Percentiles rank a stretch among this genome's conserved stretches.
These are phyloP conservation scores for Kazachstania taianensis DNA, from an alignment of 805 yeast genomes.

Conservation along the genomic window DNA sequence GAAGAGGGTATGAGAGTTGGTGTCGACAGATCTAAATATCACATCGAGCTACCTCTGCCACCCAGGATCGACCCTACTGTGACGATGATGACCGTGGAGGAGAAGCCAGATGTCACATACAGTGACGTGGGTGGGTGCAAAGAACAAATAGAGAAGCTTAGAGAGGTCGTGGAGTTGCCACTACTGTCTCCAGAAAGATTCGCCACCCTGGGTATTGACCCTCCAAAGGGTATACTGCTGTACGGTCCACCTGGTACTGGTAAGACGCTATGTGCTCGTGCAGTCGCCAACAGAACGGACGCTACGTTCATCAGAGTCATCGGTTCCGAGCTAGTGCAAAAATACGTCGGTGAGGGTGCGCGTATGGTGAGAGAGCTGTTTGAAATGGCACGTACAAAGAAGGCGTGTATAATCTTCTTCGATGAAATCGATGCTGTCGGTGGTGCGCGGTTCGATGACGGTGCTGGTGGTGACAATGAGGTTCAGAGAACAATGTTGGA, in stretches of 20 bases:
- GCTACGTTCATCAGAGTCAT: conserved; percentile 97
- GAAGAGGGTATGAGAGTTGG: conserved; percentile 99
- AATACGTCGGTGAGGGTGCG: conserved; percentile 99
- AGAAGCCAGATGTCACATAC: conserved; percentile 97
- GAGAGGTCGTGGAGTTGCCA: conserved; percentile 95
- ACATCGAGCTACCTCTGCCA: conserved; percentile 93
- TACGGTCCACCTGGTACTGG: conserved; percentile 99
- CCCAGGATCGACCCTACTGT: conserved; percentile 97
- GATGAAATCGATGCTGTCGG: conserved; percentile 99
- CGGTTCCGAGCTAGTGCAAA: conserved; percentile 96
- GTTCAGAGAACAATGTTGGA: conserved; percentile 99
- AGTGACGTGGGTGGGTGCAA: conserved; percentile 98
- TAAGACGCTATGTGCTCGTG: conserved; percentile 95
- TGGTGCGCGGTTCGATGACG: conserved; percentile 99
- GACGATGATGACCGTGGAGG: conserved; percentile 99
- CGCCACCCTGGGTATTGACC: conserved; percentile 94
- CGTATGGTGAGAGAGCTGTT: conserved; percentile 98
- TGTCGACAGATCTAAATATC: conserved; percentile 93
- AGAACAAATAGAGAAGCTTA: conserved; percentile 91
- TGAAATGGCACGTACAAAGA: conserved; percentile 98
- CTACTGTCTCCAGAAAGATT: conserved; percentile 91
- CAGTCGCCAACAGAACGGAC: conserved; percentile 98
- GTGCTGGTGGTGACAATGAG: conserved; percentile 98
- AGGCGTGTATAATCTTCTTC: conserved; percentile 94
- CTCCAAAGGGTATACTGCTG: conserved; percentile 93